Evolutionary conservation across 306 rosid species (phyloP).

Genomic region (Abrus pulchellus): DNA sequence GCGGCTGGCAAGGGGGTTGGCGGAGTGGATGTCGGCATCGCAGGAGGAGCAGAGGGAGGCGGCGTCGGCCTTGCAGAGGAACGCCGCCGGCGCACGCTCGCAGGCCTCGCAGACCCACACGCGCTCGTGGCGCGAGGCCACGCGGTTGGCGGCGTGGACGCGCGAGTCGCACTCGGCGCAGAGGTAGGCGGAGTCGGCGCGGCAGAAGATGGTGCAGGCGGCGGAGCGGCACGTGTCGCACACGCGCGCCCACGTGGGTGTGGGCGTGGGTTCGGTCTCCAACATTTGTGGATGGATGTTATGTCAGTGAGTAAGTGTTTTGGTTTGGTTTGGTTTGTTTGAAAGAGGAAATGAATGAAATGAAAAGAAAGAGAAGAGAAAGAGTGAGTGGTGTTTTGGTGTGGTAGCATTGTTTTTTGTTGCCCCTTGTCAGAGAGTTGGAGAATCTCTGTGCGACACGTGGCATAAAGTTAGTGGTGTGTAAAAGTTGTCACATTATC

Average conservation of each 20-base stretch:
- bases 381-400: not conserved
- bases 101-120: constrained; percentile 92
- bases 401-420: constrained; percentile 5
- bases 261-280: constrained; percentile 42
- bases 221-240: constrained; percentile 78
- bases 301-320: not conserved
- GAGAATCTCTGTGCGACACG: constrained; percentile 68
- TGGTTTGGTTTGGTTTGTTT: not conserved
- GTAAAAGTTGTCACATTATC: constrained; percentile 61
- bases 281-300: constrained; percentile 48
- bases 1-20: constrained; percentile 91
- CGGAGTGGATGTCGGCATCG: constrained; percentile 91
- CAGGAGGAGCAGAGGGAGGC: constrained; percentile 89
- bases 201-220: constrained; percentile 68
- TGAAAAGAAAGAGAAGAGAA: not conserved
- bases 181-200: constrained; percentile 69
- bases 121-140: constrained; percentile 80
- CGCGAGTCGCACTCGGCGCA: constrained; percentile 72
- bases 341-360: not conserved
- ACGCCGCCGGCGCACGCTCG: constrained; percentile 85
- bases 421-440: constrained; percentile 25
- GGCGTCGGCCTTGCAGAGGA: constrained; percentile 87
- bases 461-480: constrained; percentile 66
- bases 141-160: constrained; percentile 63
- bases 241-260: constrained; percentile 58